phyloP scores from a whole-genome alignment of 257 asterid genomes.

The Plectranthus barbatus region DNA sequence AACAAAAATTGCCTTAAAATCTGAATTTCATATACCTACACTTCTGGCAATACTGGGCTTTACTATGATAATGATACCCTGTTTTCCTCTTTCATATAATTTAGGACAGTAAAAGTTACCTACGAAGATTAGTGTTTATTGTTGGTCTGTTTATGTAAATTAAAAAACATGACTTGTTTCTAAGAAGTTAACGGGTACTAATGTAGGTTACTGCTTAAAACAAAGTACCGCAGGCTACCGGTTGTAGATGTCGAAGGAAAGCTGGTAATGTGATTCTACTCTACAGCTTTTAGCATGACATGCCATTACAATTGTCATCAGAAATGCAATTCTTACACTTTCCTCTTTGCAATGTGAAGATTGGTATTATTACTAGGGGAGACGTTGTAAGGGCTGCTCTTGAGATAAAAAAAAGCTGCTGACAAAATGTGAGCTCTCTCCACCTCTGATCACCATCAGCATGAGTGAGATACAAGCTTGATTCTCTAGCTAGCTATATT shows the following conservation, averaged over 20 bases:
- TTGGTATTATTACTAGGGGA: slow-evolving; percentile 86
- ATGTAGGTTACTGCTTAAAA: slow-evolving; percentile 65
- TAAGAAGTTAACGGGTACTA: slow-evolving; percentile 6
- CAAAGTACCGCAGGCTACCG: slow-evolving; percentile 83
- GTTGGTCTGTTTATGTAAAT: neutral
- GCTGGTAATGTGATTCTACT: slow-evolving; percentile 50
- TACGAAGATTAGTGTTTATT: neutral
- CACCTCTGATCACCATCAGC: neutral
- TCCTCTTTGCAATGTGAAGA: slow-evolving; percentile 28
- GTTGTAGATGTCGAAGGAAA: slow-evolving; percentile 78
- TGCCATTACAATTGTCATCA: neutral
- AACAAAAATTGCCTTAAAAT: neutral
- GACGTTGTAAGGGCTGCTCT: slow-evolving; percentile 91
- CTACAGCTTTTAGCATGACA: neutral
- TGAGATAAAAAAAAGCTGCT: slow-evolving; percentile 48
- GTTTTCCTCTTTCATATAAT: neutral
- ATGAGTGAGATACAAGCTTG: neutral
- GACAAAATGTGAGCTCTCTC: slow-evolving; percentile 23
- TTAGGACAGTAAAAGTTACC: neutral
- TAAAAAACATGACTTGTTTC: neutral
- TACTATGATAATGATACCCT: neutral
- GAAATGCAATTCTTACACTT: slow-evolving; percentile 4
- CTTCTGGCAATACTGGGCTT: neutral
- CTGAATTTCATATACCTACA: neutral
- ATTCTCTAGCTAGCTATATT: slow-evolving; percentile 10